Conservation (phyloP, 768 basidiomycete genomes). For the Dacryopinax spathularia region DNA sequence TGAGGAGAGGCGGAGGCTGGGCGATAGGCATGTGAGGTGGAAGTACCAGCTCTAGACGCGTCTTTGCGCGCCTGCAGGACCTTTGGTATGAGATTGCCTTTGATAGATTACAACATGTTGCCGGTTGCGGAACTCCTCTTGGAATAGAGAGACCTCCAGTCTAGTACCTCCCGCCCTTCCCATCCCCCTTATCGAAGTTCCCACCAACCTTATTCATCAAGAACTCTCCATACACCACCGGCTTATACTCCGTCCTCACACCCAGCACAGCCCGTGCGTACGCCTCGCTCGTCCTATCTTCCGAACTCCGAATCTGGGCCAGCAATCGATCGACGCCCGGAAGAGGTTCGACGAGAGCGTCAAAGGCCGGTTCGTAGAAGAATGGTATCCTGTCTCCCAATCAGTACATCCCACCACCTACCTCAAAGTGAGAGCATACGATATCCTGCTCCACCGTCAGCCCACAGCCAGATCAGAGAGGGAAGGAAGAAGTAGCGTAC, state of each 20-base stretch:
- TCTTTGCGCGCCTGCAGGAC: too few relatives aligned
- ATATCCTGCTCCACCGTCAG: neutral
- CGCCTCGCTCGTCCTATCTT: neutral
- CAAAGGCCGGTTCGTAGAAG: slow-evolving; percentile 86
- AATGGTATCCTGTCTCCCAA: slow-evolving; percentile 55
- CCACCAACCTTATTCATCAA: slow-evolving; percentile 53
- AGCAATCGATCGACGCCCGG: slow-evolving; percentile 40
- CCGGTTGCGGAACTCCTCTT: too few relatives aligned
- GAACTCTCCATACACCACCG: slow-evolving; percentile 67
- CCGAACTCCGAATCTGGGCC: neutral
- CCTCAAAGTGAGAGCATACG: neutral
- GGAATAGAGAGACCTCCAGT: too few relatives aligned
- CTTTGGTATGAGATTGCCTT: neutral
- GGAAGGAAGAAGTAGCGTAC: slow-evolving; percentile 15
- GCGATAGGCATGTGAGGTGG: slow-evolving; percentile 22
- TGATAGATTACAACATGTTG: too few relatives aligned
- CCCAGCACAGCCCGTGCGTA: neutral
- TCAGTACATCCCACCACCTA: neutral
- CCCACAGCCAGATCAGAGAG: too few relatives aligned
- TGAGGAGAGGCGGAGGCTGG: slow-evolving; percentile 18
- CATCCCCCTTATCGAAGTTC: slow-evolving; percentile 40
- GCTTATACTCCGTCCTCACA: slow-evolving; percentile 21
- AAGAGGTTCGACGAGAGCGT: slow-evolving; percentile 53
- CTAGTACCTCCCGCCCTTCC: slow-evolving; percentile 4
- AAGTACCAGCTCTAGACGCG: slow-evolving; percentile 19